Evolutionary conservation across 257 asterid species (phyloP).

Genomic region (Nicotiana noctiflora): DNA sequence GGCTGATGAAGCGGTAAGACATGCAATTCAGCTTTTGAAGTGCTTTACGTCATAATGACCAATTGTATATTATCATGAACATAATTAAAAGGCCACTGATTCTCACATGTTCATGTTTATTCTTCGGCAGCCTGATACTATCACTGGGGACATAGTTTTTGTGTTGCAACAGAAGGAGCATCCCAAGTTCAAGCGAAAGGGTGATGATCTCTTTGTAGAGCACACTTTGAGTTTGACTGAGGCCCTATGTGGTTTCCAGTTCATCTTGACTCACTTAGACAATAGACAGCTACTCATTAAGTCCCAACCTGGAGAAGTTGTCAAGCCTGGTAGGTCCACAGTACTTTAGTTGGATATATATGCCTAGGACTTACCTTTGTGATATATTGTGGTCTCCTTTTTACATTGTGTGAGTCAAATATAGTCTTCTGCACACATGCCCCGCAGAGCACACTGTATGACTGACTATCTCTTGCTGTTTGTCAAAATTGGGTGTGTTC

Average conservation of each 20-base stretch:
- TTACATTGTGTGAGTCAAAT: not conserved
- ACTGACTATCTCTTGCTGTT: not conserved
- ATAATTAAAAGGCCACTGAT: not conserved
- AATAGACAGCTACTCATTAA: constrained; percentile 33
- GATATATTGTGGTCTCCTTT: not conserved
- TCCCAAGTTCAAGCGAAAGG: constrained; percentile 23
- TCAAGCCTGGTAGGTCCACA: constrained; percentile 31
- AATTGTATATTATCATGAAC: not conserved
- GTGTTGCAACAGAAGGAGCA: constrained; percentile 23
- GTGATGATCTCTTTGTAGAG: constrained; percentile 26
- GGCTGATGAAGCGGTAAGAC: constrained; percentile 21
- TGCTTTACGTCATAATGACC: not conserved
- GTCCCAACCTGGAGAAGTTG: constrained; percentile 36
- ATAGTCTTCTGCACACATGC: too few species aligned
- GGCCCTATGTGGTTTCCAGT: constrained; percentile 44
- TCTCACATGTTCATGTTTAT: not conserved
- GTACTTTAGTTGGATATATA: not conserved
- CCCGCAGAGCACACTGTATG: not conserved
- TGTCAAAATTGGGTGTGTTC: not conserved
- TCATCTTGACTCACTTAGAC: constrained; percentile 35
- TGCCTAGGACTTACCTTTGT: not conserved
- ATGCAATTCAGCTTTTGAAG: not conserved
- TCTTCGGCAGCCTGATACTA: constrained; percentile 19
- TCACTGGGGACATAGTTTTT: constrained; percentile 24
- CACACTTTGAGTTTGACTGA: constrained; percentile 31